Percentiles rank a stretch among this genome's conserved stretches.
These are phyloP conservation scores for Peltaster fructicola DNA, from an alignment of 2,329 filamentous ascomycete genomes.

Conservation along the genomic window DNA sequence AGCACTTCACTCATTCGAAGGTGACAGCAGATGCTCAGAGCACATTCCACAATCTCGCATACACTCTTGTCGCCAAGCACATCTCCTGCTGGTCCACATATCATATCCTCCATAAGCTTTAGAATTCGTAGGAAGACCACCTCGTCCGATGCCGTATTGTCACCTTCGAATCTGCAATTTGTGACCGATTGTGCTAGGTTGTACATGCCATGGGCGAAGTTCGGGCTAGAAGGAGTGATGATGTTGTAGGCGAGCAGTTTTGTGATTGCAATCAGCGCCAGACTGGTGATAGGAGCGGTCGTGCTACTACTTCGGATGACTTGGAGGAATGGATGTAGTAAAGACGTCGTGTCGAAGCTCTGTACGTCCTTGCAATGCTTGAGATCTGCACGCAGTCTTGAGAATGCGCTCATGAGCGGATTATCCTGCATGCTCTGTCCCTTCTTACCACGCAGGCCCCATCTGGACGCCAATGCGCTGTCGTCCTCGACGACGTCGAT, in stretches of 20 bases:
- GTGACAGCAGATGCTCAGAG: slow-evolving; percentile 92
- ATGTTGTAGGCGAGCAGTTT: slow-evolving; percentile 96
- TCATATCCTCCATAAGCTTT: slow-evolving; percentile 96
- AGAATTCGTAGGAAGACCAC: slow-evolving; percentile 87
- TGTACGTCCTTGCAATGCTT: slow-evolving; percentile 76
- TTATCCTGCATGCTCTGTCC: slow-evolving; percentile 97
- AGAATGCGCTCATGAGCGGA: slow-evolving; percentile 87
- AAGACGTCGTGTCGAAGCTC: slow-evolving; percentile 70
- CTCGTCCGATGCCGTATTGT: slow-evolving; percentile 85
- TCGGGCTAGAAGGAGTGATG: slow-evolving; percentile 66
- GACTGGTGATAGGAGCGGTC: slow-evolving; percentile 85
- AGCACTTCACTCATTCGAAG: slow-evolving; percentile 78
- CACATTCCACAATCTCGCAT: slow-evolving; percentile 98
- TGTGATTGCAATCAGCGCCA: slow-evolving; percentile 80
- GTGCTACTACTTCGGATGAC: slow-evolving; percentile 94
- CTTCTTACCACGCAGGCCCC: slow-evolving; percentile 87
- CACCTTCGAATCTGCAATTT: slow-evolving; percentile 93
- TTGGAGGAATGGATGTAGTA: slow-evolving; percentile 86
- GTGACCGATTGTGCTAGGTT: slow-evolving; percentile 86
- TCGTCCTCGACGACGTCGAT: slow-evolving; percentile 18
- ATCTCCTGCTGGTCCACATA: slow-evolving; percentile 80
- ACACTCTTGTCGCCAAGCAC: slow-evolving; percentile 95
- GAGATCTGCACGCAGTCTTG: slow-evolving; percentile 71
- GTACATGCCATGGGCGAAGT: slow-evolving; percentile 84
- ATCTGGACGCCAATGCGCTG: slow-evolving; percentile 54